Evolutionary conservation across 1,284 basidiomycete genomes (phyloP).

Genomic region (Hemileia vastatrix): DNA sequence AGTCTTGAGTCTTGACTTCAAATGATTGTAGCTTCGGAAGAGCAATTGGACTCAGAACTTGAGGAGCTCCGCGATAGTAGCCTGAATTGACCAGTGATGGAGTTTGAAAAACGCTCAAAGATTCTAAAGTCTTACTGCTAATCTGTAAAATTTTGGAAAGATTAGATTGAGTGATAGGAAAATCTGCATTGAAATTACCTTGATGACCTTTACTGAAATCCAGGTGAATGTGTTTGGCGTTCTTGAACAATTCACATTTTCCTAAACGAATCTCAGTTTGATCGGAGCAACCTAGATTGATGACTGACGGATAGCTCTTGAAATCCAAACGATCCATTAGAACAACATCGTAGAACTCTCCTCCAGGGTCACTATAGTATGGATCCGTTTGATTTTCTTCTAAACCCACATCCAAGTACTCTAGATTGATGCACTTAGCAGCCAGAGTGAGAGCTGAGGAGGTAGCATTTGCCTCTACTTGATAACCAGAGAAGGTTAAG

Average conservation of each 20-base stretch:
- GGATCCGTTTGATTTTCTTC: too few relatives aligned
- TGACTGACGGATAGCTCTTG: neutral
- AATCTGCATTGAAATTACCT: too few relatives aligned
- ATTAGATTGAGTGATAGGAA: too few relatives aligned
- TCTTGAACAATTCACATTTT: neutral
- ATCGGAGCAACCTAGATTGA: neutral
- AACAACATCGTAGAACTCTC: neutral
- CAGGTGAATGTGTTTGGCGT: neutral
- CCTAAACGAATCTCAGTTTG: neutral
- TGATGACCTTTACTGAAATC: neutral
- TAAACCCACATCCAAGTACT: neutral
- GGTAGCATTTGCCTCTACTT: neutral
- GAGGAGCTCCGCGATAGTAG: too few relatives aligned
- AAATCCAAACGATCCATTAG: neutral
- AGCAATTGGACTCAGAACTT: too few relatives aligned
- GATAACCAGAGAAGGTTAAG: neutral
- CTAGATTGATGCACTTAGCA: neutral
- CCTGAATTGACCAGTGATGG: too few relatives aligned
- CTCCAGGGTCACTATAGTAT: neutral
- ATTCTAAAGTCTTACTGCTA: too few relatives aligned
- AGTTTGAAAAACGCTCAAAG: too few relatives aligned
- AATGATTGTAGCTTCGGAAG: too few relatives aligned
- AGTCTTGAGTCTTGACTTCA: too few relatives aligned
- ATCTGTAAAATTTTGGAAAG: too few relatives aligned
- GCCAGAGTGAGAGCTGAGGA: neutral